Base-by-base conservation (phyloP, 2,329 filamentous ascomycete genomes). In the Albifimbria verrucaria region DNA sequence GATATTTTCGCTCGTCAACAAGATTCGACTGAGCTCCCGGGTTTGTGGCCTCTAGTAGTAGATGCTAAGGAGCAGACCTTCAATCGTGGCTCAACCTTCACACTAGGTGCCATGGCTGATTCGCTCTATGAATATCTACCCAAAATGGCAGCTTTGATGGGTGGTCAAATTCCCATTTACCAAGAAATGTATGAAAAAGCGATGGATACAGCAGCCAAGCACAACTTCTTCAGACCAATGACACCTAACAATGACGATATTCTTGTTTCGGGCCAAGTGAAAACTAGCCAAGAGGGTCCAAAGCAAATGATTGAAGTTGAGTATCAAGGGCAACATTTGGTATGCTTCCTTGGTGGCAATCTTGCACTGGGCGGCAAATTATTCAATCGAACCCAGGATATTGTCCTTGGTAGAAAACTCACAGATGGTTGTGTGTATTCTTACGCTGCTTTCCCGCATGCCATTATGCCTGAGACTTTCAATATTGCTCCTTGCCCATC, bases 191-290 rank as follows among this genome's bases (percentile, higher is more conserved):
- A 89, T 65, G 74, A 80, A 53, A 71, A 66, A 12, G 80, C 81
- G 21, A 82, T 88, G 59, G 77, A 83, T 10, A 77, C 81, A 0
- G 81, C 81, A 0, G 80, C 81, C 43, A 70, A 84, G 49, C 71
- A 89, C 57, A 72, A 91, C 3, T 77, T 92, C 51, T 92, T 86
- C 70, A 81, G 85, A 1, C 89, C 88, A 0, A 85, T 89, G 77
- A 78, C 82, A 1, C 81, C 82, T 0, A 71, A 77, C 3, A 76
- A 80, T 44, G 74, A 77, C 3, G 81, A 90, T 55, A 83, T 92
- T 2, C 76, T 91, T 2, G 76, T 90, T 17, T 75, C 82, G 0
- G 86, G 78, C 12, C 66, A 68, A 9, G 56, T 66, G 4, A 56
- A 63, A 24, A 55, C 61, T 1, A 56, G 52, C 7, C 47, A 61